A percentile compares a stretch with the other conserved stretches of the same genome.
Conservation (phyloP, 2,329 filamentous ascomycete genomes). For the Colletotrichum destructivum region DNA sequence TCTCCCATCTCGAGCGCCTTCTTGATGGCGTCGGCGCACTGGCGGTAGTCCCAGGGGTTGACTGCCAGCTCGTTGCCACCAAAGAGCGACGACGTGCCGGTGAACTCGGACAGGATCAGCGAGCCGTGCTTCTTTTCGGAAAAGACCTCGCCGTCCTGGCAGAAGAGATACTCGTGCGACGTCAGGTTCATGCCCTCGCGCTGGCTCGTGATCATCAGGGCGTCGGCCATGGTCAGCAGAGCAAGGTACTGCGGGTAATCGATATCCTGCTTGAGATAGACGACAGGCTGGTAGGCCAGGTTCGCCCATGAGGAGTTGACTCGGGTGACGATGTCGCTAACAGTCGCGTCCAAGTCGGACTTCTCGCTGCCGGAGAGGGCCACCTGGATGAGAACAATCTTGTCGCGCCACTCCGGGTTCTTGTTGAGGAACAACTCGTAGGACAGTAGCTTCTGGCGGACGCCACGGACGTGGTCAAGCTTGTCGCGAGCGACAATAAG, state of each 20-base stretch:
- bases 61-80: conserved; percentile 85
- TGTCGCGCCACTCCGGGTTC: conserved; percentile 90
- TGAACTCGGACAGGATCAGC: conserved; percentile 94
- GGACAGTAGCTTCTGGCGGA: conserved; percentile 92
- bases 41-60: conserved; percentile 95
- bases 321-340: conserved; percentile 94
- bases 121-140: conserved; percentile 86
- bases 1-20: conserved; percentile 84
- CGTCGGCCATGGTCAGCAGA: conserved; percentile 89
- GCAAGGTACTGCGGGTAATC: conserved; percentile 95
- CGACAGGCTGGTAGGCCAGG: conserved; percentile 90
- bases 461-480: conserved; percentile 91
- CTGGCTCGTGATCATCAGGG: conserved; percentile 93
- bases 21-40: conserved; percentile 89
- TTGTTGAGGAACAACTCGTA: conserved; percentile 96
- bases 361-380: conserved; percentile 92
- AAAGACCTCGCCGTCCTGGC: conserved; percentile 84
- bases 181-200: conserved; percentile 98
- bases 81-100: conserved; percentile 90
- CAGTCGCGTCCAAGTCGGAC: conserved; percentile 86
- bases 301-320: conserved; percentile 95
- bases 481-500: conserved; percentile 96
- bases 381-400: conserved; percentile 93
- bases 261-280: conserved; percentile 96
- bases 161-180: conserved; percentile 93